A percentile compares a stretch with the other conserved stretches of the same genome.
These are phyloP conservation scores for Brassica juncea DNA, from an alignment of 345 rosid species.

Conservation along the genomic window DNA sequence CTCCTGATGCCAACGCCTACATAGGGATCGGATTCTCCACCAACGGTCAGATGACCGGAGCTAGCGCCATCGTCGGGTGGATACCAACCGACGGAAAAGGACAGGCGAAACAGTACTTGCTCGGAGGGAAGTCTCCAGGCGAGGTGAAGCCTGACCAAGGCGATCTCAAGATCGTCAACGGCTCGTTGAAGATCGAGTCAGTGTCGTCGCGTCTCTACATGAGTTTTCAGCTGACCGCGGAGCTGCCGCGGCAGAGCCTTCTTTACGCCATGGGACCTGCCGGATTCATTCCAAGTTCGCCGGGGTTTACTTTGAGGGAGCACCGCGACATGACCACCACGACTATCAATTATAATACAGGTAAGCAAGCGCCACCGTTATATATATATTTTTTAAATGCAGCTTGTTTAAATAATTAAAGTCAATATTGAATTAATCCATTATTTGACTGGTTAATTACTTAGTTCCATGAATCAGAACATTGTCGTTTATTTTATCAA, in stretches of 20 bases:
- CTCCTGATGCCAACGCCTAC: conserved; percentile 48
- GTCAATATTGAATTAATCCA: conserved; percentile 19
- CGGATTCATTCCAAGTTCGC: conserved; percentile 50
- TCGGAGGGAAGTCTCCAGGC: conserved; percentile 45
- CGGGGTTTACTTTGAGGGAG: conserved; percentile 46
- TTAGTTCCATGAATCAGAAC: not conserved
- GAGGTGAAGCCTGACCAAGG: conserved; percentile 62
- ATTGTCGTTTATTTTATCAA: not conserved
- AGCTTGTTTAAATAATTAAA: conserved; percentile 6
- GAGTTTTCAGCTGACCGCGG: conserved; percentile 60
- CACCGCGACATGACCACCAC: conserved; percentile 58
- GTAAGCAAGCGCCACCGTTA: conserved; percentile 33
- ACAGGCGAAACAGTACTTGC: conserved; percentile 49
- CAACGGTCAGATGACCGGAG: conserved; percentile 63
- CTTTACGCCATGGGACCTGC: conserved; percentile 65
- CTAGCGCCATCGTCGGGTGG: conserved; percentile 88
- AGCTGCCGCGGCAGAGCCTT: conserved; percentile 46
- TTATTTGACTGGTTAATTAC: conserved; percentile 11
- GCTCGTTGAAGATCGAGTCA: conserved; percentile 45
- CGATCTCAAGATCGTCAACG: conserved; percentile 41
- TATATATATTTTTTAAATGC: not conserved
- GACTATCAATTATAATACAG: conserved; percentile 58
- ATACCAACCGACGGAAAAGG: conserved; percentile 40
- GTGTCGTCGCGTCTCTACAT: conserved; percentile 59
- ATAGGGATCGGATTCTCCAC: conserved; percentile 77